phyloP scores from a whole-genome alignment of 495 filamentous ascomycete species.

The Lasiosphaeria miniovina region DNA sequence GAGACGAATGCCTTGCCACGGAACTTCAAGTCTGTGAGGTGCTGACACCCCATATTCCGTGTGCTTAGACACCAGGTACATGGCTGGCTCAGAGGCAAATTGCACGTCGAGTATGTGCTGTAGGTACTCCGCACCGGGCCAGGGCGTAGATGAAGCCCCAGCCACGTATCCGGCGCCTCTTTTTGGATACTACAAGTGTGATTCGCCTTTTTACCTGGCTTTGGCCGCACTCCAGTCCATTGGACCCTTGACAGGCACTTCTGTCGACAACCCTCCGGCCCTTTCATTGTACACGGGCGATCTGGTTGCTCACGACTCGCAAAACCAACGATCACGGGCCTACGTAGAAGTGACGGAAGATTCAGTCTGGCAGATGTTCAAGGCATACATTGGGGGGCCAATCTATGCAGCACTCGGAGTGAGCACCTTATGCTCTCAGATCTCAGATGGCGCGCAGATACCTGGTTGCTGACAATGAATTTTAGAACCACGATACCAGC shows the following conservation, averaged over 20 bases:
- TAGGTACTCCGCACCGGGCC: constrained; percentile 37
- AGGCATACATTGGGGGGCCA: constrained; percentile 53
- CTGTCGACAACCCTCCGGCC: constrained; percentile 38
- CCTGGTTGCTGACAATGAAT: constrained; percentile 4
- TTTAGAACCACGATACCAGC: constrained; percentile 55
- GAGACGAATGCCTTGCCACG: not conserved
- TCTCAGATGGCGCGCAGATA: no score
- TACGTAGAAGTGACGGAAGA: constrained; percentile 52
- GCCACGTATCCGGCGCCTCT: constrained; percentile 48
- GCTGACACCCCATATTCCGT: not conserved
- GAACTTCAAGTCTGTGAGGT: not conserved
- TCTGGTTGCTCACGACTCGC: constrained; percentile 52
- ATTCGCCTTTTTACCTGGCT: constrained; percentile 58
- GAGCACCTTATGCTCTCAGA: not conserved
- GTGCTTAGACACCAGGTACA: constrained; percentile 52
- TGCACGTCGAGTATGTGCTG: constrained; percentile 55
- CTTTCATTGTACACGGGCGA: constrained; percentile 58
- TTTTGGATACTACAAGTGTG: constrained; percentile 55
- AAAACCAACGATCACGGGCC: constrained; percentile 43
- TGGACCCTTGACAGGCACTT: constrained; percentile 55
- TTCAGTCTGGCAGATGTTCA: constrained; percentile 52
- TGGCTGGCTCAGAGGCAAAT: constrained; percentile 54
- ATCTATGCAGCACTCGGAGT: constrained; percentile 47
- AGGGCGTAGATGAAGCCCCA: constrained; percentile 16
- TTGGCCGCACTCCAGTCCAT: constrained; percentile 57